phyloP scores from a whole-genome alignment of 2,329 filamentous ascomycete genomes.

The Aschersonia sp. region DNA sequence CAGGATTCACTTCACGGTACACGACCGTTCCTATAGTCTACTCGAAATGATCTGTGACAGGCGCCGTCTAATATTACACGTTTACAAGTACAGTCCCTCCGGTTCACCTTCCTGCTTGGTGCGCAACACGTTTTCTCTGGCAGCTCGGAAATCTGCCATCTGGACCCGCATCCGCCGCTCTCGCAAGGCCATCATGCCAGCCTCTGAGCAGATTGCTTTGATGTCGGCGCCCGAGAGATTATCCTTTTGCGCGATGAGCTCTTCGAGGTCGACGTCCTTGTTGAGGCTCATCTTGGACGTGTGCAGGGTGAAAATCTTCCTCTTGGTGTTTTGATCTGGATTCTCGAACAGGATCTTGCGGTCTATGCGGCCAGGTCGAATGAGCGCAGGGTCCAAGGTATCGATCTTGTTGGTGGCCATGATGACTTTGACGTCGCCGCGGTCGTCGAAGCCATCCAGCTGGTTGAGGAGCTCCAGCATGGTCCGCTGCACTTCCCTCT shows the following conservation, averaged over 20 bases:
- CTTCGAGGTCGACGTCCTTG: conserved; percentile 93
- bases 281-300: conserved; percentile 97
- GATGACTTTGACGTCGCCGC: conserved; percentile 97
- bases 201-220: conserved; percentile 97
- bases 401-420: conserved; percentile 99
- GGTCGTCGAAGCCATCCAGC: conserved; percentile 95
- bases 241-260: conserved; percentile 98
- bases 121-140: conserved; percentile 86
- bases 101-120: conserved; percentile 98
- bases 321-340: conserved; percentile 68
- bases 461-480: conserved; percentile 98
- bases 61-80: too few relatives aligned
- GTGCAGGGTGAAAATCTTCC: conserved; percentile 97
- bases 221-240: conserved; percentile 95
- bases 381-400: conserved; percentile 86
- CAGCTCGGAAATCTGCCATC: conserved; percentile 93
- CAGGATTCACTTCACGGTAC: too few relatives aligned
- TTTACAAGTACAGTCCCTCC: conserved; percentile 93
- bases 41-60: too few relatives aligned
- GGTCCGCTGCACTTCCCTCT: conserved; percentile 93
- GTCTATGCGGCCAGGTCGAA: conserved; percentile 94
- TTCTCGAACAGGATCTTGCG: conserved; percentile 77
- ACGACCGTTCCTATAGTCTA: too few relatives aligned
- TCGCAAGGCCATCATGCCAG: conserved; percentile 81
- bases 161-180: conserved; percentile 96